phyloP scores from a whole-genome alignment of 2,329 filamentous ascomycete species.

The Ilyonectria robusta region DNA sequence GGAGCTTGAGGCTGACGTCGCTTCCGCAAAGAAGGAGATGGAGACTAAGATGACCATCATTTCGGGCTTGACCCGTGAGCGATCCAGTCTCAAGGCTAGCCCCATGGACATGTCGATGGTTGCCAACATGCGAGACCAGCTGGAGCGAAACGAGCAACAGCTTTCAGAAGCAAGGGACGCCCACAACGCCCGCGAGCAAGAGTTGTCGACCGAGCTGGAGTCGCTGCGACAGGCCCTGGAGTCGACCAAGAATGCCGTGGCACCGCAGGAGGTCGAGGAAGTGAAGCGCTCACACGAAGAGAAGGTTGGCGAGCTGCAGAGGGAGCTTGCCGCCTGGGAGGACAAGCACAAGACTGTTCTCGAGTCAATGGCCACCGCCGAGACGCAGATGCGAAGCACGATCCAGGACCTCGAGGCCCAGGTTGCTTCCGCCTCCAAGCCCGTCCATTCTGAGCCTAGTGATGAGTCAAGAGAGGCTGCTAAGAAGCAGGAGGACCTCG shows the following conservation, averaged over 20 bases:
- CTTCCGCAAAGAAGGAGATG: constrained; percentile 92
- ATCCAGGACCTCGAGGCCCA: constrained; percentile 80
- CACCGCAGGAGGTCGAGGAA: constrained; percentile 50
- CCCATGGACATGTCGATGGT: constrained; percentile 94
- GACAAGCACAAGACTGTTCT: constrained; percentile 80
- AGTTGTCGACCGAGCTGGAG: constrained; percentile 80
- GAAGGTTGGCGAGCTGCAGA: constrained; percentile 76
- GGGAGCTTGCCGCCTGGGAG: constrained; percentile 82
- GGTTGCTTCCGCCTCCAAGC: constrained; percentile 66
- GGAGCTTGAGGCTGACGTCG: constrained; percentile 87
- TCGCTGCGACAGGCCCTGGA: constrained; percentile 72
- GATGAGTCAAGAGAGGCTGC: constrained; percentile 60
- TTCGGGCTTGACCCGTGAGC: constrained; percentile 90
- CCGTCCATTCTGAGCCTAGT: constrained; percentile 59
- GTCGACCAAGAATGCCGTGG: constrained; percentile 46
- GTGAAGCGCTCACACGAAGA: constrained; percentile 62
- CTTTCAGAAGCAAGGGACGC: constrained; percentile 80
- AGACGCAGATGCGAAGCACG: constrained; percentile 79
- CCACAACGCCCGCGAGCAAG: constrained; percentile 81
- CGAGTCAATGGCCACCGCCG: constrained; percentile 78
- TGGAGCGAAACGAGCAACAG: constrained; percentile 88
- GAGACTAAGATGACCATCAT: constrained; percentile 97
- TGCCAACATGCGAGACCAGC: constrained; percentile 87
- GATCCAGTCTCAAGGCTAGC: constrained; percentile 87
- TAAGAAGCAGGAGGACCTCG: constrained; percentile 70